These are phyloP conservation scores for Clarireedia hainanense DNA, from an alignment of 2,329 filamentous ascomycete species.

Conservation along the genomic window DNA sequence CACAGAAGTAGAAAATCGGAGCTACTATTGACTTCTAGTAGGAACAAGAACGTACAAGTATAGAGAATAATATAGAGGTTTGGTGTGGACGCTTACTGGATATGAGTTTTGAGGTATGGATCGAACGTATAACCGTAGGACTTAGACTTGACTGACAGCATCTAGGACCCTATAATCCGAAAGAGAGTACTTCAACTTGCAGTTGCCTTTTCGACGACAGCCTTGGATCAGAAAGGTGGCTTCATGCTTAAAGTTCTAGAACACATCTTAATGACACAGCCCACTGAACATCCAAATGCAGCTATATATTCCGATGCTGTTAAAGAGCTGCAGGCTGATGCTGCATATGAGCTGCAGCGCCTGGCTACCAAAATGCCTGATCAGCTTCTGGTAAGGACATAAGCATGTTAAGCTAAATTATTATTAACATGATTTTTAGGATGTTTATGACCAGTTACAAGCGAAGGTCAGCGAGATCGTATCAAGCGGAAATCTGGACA, in stretches of 20 bases:
- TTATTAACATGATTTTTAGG: slow-evolving; percentile 33
- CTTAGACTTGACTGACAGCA: slow-evolving; percentile 12
- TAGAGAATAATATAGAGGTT: slow-evolving; percentile 57
- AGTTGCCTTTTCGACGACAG: slow-evolving; percentile 76
- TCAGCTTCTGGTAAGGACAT: slow-evolving; percentile 55
- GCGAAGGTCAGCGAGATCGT: slow-evolving; percentile 74
- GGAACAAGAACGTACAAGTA: slow-evolving; percentile 44
- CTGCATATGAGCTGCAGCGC: slow-evolving; percentile 80
- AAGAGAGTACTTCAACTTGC: slow-evolving; percentile 76
- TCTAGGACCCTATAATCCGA: slow-evolving; percentile 66
- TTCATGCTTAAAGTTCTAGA: slow-evolving; percentile 89
- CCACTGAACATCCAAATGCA: slow-evolving; percentile 63
- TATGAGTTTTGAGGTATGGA: slow-evolving; percentile 53
- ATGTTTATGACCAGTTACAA: slow-evolving; percentile 82
- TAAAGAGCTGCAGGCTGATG: slow-evolving; percentile 77
- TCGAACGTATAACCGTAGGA: neutral
- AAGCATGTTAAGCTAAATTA: neutral
- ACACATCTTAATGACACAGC: slow-evolving; percentile 78
- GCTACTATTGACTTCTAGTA: slow-evolving; percentile 13
- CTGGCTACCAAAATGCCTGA: slow-evolving; percentile 87
- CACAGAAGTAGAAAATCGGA: slow-evolving; percentile 10
- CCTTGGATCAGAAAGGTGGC: slow-evolving; percentile 64
- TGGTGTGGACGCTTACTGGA: slow-evolving; percentile 68
- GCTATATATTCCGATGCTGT: slow-evolving; percentile 78
- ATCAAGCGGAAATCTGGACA: slow-evolving; percentile 63